phyloP scores from a whole-genome alignment of 1,284 basidiomycete genomes.

The Marasmius sp. region DNA sequence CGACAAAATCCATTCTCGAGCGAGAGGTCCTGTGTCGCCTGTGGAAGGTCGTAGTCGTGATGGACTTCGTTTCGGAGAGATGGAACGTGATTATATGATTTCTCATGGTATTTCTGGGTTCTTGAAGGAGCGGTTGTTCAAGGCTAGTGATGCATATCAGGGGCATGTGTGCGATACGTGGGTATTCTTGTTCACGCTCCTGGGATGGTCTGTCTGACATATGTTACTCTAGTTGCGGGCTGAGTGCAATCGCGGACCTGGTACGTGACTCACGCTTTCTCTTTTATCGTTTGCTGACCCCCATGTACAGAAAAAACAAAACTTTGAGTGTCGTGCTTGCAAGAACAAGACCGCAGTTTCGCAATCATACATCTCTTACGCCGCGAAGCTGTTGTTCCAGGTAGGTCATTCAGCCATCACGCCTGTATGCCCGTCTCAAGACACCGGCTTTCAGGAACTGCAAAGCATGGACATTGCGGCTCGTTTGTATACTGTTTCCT shows the following conservation, averaged over 20 bases:
- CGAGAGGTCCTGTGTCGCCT: conserved; percentile 97
- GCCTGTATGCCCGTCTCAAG: background rate
- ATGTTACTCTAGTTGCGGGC: too few species aligned
- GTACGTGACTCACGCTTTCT: too few species aligned
- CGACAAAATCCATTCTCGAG: conserved; percentile 99
- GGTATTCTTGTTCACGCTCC: conserved; percentile 29
- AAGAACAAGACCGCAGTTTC: conserved; percentile 95
- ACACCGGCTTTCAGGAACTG: conserved; percentile 56
- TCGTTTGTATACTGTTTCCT: conserved; percentile 79
- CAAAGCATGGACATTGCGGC: conserved; percentile 92
- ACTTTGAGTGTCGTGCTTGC: conserved; percentile 87
- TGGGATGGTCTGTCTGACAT: too few species aligned
- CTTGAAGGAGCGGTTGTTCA: conserved; percentile 92
- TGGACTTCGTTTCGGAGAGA: conserved; percentile 99
- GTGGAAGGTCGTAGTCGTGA: conserved; percentile 99
- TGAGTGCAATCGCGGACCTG: too few species aligned
- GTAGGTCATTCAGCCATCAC: conserved; percentile 34
- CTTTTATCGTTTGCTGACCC: background rate
- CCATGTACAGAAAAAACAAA: conserved; percentile 74
- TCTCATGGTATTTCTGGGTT: conserved; percentile 98
- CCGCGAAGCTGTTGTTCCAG: conserved; percentile 91
- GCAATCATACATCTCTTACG: conserved; percentile 89
- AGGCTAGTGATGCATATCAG: conserved; percentile 93
- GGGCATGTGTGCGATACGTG: conserved; percentile 92
- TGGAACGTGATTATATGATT: conserved; percentile 99